A percentile compares a stretch with the other conserved stretches of the same genome.
These are phyloP conservation scores for Curvularia hawaiiensis DNA, from an alignment of 2,329 filamentous ascomycete genomes.

Conservation along the genomic window DNA sequence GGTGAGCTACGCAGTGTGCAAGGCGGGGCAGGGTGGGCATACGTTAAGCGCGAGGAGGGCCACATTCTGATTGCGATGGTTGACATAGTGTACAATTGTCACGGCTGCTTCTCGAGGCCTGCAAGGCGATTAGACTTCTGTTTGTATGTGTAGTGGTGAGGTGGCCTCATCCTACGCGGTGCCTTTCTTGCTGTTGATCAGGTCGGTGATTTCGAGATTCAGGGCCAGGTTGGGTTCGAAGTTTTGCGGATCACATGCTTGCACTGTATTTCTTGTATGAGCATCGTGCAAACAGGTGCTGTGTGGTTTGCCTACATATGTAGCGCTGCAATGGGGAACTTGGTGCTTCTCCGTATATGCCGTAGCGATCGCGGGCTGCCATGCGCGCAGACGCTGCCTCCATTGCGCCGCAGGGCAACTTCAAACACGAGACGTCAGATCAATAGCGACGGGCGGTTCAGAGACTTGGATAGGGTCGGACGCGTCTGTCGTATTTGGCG, in stretches of 20 bases:
- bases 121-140: constrained; percentile 25
- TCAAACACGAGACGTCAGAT: background rate
- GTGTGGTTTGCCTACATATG: constrained; percentile 63
- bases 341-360: constrained; percentile 76
- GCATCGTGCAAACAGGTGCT: background rate
- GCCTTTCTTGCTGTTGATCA: constrained; percentile 98
- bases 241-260: constrained; percentile 95
- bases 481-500: constrained; percentile 7
- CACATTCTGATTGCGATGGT: constrained; percentile 96
- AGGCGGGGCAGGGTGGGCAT: constrained; percentile 40
- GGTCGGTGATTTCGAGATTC: constrained; percentile 93
- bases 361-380: constrained; percentile 93
- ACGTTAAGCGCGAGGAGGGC: constrained; percentile 82
- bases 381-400: constrained; percentile 96
- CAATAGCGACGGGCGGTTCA: background rate
- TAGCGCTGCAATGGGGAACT: constrained; percentile 91
- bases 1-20: constrained; percentile 29
- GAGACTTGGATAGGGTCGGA: constrained; percentile 2
- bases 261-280: constrained; percentile 58
- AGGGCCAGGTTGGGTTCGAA: constrained; percentile 97
- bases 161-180: constrained; percentile 63
- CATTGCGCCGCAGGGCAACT: constrained; percentile 55
- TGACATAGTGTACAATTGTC: constrained; percentile 91
- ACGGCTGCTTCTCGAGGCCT: constrained; percentile 90
- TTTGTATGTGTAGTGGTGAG: background rate